phyloP scores from a whole-genome alignment of 352 stramenopile species.

The Phytophthora chlamydospora region DNA sequence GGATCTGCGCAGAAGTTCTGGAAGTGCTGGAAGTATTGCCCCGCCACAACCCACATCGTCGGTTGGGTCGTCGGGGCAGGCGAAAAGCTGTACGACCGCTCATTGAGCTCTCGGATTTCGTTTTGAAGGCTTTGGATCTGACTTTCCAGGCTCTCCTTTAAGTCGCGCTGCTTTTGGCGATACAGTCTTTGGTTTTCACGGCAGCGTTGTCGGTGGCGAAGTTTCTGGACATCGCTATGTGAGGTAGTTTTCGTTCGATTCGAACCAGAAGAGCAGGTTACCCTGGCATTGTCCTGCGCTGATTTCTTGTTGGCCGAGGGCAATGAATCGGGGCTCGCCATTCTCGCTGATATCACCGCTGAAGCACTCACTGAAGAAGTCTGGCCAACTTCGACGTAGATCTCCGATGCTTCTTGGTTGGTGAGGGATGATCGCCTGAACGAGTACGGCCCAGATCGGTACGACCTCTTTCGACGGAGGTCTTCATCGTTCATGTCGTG shows the following conservation, averaged over 20 bases:
- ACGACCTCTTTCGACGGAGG: too few species aligned
- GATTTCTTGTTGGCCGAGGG: too few species aligned
- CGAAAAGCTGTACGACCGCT: background rate
- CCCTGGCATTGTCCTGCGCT: background rate
- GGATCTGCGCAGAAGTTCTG: constrained; percentile 2
- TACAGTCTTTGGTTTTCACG: constrained; percentile 4
- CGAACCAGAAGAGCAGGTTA: background rate
- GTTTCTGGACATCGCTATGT: background rate
- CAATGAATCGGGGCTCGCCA: too few species aligned
- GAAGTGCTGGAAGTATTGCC: constrained; percentile 8
- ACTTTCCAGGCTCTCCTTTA: constrained; percentile 1
- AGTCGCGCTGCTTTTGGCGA: background rate
- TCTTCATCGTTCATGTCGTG: too few species aligned
- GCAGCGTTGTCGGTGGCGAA: constrained; percentile 3
- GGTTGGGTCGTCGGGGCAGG: background rate
- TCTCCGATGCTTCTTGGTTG: too few species aligned
- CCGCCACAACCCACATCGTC: constrained; percentile 6
- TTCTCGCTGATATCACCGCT: background rate
- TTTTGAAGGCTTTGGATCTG: background rate
- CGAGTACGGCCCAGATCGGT: too few species aligned
- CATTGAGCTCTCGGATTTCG: background rate
- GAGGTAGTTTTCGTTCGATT: constrained; percentile 6
- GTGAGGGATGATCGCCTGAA: too few species aligned
- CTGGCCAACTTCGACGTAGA: too few species aligned
- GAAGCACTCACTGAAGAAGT: too few species aligned